phyloP scores from a whole-genome alignment of 495 filamentous ascomycete species.

The Xanthoparmelia taractica region DNA sequence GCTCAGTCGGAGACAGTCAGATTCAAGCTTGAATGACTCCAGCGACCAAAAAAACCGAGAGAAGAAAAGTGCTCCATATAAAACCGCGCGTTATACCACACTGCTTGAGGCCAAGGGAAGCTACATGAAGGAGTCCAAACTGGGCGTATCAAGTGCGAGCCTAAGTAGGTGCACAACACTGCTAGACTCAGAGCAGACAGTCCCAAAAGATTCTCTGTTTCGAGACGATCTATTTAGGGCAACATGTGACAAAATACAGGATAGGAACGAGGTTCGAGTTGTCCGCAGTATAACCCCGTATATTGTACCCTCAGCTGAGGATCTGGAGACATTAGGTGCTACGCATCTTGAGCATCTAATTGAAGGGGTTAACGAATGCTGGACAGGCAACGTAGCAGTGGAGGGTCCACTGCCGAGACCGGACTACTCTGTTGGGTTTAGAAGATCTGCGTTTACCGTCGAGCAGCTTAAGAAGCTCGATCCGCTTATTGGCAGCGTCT shows the following conservation, averaged over 20 bases:
- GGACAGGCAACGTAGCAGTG: slow-evolving; percentile 33
- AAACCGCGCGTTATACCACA: slow-evolving; percentile 28
- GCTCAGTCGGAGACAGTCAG: neutral
- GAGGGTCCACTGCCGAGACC: slow-evolving; percentile 35
- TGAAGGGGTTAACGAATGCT: slow-evolving; percentile 40
- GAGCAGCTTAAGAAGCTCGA: slow-evolving; percentile 36
- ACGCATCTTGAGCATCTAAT: slow-evolving; percentile 29
- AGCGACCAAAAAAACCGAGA: neutral
- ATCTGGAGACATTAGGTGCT: slow-evolving; percentile 24
- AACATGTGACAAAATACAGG: neutral
- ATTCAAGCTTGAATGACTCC: neutral
- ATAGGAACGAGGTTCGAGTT: slow-evolving; percentile 34
- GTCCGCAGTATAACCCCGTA: slow-evolving; percentile 34
- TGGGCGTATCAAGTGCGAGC: slow-evolving; percentile 29
- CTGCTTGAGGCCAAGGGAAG: neutral
- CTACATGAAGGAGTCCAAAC: neutral
- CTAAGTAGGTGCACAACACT: slow-evolving; percentile 17
- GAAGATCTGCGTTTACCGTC: slow-evolving; percentile 35
- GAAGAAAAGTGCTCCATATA: too few relatives aligned
- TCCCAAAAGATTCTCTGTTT: neutral
- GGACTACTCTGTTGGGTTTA: slow-evolving; percentile 40
- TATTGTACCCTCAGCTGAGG: slow-evolving; percentile 34
- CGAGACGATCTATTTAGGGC: neutral
- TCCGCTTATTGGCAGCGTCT: slow-evolving; percentile 29
- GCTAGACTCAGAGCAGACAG: slow-evolving; percentile 22